Evolutionary conservation across 768 basidiomycete species (phyloP), one percentile per base, ranked within the genome.

Genomic region (Calocybe gangraenosa): DNA sequence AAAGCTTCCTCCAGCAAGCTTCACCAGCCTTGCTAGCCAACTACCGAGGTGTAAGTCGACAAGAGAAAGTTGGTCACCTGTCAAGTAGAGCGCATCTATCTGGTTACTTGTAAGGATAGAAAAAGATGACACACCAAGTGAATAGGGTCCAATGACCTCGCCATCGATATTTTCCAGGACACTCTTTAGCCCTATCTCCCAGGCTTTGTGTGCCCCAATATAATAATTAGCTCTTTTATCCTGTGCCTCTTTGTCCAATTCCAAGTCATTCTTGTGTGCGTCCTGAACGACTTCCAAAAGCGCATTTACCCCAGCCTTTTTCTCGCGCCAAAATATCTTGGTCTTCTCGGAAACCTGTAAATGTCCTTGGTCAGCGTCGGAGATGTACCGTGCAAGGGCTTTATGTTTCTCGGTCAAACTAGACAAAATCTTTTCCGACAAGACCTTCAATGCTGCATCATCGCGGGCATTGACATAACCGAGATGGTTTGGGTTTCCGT

Each of bases 41-140:
- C 79, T 81, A 7, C 79, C 81, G 15, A 92, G 74, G 57, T 92
- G 90, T 44, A 92, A 66, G 59, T 93, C 92, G 11, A 84, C 87
- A 37, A 90, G 65, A 5, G 84, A 89, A 54, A 91, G 61, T 51
- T 93, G 89, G 56, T 93, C 90, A 14, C 91, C 91, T 87, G 44
- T 28, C 25, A 11, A 28, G 11, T 23, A 20, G 40, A 46, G 15
- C 28, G 17, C 28, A 19, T 15, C 7, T 8, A n/a, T 14, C 36
- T n/a, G 61, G 74, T 40, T 57, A 84, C 83, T 84, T 37, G 40
- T 40, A 52, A 17, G 15, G 25, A 6, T 11, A 44, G 15, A 20
- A 18, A 22, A 43, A 35, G 13, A 32, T 10, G 11, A 58, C 75
- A 40, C 58, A 85, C 86, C 87, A 18, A 86, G 74, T 10, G 70